Evolutionary conservation across 2,329 filamentous ascomycete genomes (phyloP), one percentile per base, ranked within the genome.

Genomic region (Talaromyces verruculosus): DNA sequence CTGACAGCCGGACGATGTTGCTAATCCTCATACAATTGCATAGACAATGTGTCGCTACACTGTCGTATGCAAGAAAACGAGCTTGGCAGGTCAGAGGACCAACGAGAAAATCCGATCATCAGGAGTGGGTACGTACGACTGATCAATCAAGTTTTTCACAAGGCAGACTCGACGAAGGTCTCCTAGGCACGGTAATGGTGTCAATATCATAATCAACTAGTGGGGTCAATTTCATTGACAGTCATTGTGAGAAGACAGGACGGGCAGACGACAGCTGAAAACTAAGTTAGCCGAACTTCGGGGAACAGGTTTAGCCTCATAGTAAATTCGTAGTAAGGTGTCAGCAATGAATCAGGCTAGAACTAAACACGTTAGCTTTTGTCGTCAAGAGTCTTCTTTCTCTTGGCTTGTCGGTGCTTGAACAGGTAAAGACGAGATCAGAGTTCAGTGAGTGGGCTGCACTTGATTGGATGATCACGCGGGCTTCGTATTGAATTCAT

Each of bases 251-350:
- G 10, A 57, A 19, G 10, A 25, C 53, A 10, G 22, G 60, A 39
- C 41, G 33, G 61, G 35, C 61, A 57, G 47, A 45, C 22, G 22
- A 55, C 35, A 63, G 61, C 61, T 63, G 61, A 63, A 63, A 25
- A 63, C 28, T 22, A 37, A 35, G 47, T 63, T 45, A 63, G 49
- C 25, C 45, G 45, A 41, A 39, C 13, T 22, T 51, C 43, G 43
- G 59, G 25, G 22, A 22, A 7, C 35, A 41, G 5, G 10, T 8
- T 47, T 41, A 57, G 49, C 35, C 45, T 53, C 35, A 53, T 43
- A 30, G 11, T 59, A 17, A 7, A 5, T 19, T 17, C 7, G n/a
- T n/a, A 6, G 35, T 43, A 17, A 25, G 19, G 33, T 59, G 19
- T 39, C 37, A 41, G 57, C 22, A 59, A 59, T 43, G 5, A 41